Percentiles rank a stretch among this genome's conserved stretches.
Evolutionary conservation across 768 basidiomycete genomes (phyloP).

Genomic region (Gautieria morchelliformis): DNA sequence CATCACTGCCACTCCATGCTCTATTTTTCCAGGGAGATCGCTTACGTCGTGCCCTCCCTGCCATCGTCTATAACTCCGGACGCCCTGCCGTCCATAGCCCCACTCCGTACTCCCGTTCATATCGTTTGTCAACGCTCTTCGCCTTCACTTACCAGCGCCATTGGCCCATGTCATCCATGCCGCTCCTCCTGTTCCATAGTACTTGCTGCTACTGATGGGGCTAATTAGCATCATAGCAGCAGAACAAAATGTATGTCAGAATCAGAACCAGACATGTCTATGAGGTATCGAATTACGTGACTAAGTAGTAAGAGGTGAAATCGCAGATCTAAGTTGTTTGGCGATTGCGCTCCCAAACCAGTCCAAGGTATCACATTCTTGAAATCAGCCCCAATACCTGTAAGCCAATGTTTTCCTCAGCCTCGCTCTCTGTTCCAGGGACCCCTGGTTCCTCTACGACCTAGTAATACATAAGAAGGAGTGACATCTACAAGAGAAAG

Average conservation of each 20-base stretch:
- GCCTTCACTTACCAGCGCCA: background rate
- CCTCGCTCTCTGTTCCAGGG: constrained; percentile 53
- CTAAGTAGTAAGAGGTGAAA: background rate
- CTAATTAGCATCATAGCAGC: background rate
- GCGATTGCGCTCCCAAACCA: background rate
- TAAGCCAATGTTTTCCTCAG: constrained; percentile 46
- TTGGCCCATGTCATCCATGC: background rate
- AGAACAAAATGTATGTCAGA: constrained; percentile 1
- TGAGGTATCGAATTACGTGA: background rate
- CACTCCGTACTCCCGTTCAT: background rate
- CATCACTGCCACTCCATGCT: background rate
- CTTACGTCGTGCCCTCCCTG: background rate
- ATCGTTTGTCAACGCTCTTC: background rate
- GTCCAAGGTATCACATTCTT: background rate
- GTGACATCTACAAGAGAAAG: background rate
- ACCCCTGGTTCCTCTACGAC: constrained; percentile 63
- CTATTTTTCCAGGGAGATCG: background rate
- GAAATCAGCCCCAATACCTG: constrained; percentile 22
- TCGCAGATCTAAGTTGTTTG: background rate
- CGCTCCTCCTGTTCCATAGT: background rate
- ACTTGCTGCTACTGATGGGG: background rate
- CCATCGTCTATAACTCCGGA: background rate
- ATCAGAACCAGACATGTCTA: background rate
- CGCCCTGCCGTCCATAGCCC: background rate
- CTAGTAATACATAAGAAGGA: constrained; percentile 23